Evolutionary conservation across 257 asterid species (phyloP).

Genomic region (Handroanthus guayacan): DNA sequence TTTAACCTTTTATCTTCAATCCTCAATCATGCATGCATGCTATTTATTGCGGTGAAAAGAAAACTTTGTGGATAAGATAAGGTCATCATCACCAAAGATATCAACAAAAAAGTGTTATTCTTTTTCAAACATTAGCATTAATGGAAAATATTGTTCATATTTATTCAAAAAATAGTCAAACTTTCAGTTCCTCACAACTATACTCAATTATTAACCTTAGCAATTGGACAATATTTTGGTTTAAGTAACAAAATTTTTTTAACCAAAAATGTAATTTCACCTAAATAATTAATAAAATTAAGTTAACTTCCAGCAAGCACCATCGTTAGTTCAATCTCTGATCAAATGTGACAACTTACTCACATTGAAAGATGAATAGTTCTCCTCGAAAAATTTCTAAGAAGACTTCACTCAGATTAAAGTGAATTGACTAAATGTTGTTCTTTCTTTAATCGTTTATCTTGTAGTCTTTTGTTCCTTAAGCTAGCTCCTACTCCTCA

Average conservation of each 20-base stretch:
- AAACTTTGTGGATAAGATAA: background rate
- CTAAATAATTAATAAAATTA: background rate
- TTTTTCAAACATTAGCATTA: background rate
- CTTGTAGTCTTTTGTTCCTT: too few species aligned
- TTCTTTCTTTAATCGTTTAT: too few species aligned
- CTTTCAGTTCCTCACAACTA: background rate
- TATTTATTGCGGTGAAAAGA: background rate
- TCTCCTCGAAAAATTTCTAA: too few species aligned
- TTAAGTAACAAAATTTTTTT: background rate
- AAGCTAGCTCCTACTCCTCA: too few species aligned
- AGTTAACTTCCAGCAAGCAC: background rate
- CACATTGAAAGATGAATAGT: too few species aligned
- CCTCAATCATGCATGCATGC: slow-evolving; percentile 15
- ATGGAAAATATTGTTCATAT: background rate
- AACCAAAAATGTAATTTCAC: background rate
- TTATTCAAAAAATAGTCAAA: background rate
- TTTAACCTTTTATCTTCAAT: background rate
- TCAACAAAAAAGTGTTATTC: background rate
- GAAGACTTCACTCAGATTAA: too few species aligned
- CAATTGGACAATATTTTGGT: background rate
- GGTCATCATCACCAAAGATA: background rate
- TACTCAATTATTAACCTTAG: background rate
- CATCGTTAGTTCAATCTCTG: background rate
- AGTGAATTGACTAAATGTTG: too few species aligned
- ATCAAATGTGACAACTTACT: background rate